Evolutionary conservation across 2,329 filamentous ascomycete genomes (phyloP).

Genomic region (Ceratocystiopsis sp.): DNA sequence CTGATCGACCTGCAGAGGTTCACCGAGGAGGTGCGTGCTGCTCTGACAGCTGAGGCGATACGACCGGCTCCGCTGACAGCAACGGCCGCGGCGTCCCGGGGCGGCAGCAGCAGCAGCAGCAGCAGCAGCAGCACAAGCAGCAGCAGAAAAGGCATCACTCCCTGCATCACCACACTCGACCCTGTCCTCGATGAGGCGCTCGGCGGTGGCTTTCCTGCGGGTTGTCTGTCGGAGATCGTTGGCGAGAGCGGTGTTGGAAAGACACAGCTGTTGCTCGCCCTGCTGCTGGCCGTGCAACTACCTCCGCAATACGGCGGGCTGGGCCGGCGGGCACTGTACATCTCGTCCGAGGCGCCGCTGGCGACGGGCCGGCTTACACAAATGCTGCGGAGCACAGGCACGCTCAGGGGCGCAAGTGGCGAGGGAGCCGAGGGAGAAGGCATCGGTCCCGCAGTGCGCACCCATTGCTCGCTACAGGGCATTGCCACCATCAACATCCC

Average conservation of each 20-base stretch:
- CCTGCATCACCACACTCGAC: slow-evolving; percentile 68
- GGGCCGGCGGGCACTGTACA: slow-evolving; percentile 65
- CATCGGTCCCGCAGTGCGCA: slow-evolving; percentile 22
- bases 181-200: slow-evolving; percentile 48
- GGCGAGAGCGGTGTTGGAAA: slow-evolving; percentile 92
- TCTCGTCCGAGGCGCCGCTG: slow-evolving; percentile 79
- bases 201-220: slow-evolving; percentile 68
- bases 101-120: background rate
- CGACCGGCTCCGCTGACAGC: background rate
- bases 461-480: slow-evolving; percentile 45
- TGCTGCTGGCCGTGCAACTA: slow-evolving; percentile 74
- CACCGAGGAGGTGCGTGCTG: slow-evolving; percentile 17
- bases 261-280: slow-evolving; percentile 76
- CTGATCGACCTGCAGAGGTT: slow-evolving; percentile 65
- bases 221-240: slow-evolving; percentile 74
- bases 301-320: slow-evolving; percentile 49
- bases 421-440: slow-evolving; percentile 33
- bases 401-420: too few relatives aligned
- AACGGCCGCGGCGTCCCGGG: background rate
- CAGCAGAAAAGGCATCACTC: slow-evolving; percentile 6
- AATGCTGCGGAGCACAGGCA: slow-evolving; percentile 35
- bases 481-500: slow-evolving; percentile 71
- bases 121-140: background rate
- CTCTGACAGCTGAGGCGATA: background rate
- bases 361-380: slow-evolving; percentile 69